Percentiles rank a stretch among this genome's conserved stretches.
Conservation (phyloP, 2,329 filamentous ascomycete genomes). For the Aspergillus terreus region DNA sequence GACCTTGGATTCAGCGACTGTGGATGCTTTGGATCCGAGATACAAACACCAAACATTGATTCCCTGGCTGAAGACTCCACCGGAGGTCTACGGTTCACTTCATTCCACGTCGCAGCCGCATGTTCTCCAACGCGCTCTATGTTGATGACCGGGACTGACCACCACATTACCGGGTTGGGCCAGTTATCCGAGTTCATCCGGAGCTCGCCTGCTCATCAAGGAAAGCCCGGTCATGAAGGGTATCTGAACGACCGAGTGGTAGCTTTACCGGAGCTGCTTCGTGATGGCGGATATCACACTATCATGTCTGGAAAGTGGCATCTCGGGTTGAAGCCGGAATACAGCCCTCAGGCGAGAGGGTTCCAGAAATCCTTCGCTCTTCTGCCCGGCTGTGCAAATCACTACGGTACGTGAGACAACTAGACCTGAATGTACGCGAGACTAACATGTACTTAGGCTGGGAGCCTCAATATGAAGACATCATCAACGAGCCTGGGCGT, state of each 20-base stretch:
- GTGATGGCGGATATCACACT: slow-evolving; percentile 57
- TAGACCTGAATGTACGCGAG: no score
- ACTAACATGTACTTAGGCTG: no score
- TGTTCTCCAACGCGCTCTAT: slow-evolving; percentile 65
- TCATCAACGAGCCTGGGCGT: slow-evolving; percentile 45
- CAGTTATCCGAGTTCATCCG: slow-evolving; percentile 59
- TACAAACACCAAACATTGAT: slow-evolving; percentile 58
- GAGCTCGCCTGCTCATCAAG: slow-evolving; percentile 53
- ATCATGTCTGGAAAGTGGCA: slow-evolving; percentile 64
- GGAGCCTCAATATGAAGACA: no score
- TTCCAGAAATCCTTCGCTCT: slow-evolving; percentile 60
- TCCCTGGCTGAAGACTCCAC: slow-evolving; percentile 42
- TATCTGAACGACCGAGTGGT: slow-evolving; percentile 60
- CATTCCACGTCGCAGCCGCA: slow-evolving; percentile 62
- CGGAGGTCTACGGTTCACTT: slow-evolving; percentile 55
- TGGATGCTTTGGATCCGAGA: slow-evolving; percentile 58
- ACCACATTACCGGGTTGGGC: slow-evolving; percentile 53
- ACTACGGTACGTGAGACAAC: slow-evolving; percentile 37
- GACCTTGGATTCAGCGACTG: slow-evolving; percentile 60
- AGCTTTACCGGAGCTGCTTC: slow-evolving; percentile 56
- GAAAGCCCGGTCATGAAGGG: slow-evolving; percentile 59
- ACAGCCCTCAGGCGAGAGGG: slow-evolving; percentile 53
- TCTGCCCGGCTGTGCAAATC: slow-evolving; percentile 58
- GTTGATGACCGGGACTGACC: slow-evolving; percentile 63
- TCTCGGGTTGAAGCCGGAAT: slow-evolving; percentile 57